Base-by-base conservation (phyloP, 768 basidiomycete genomes). In the Lyophyllum atratum region DNA sequence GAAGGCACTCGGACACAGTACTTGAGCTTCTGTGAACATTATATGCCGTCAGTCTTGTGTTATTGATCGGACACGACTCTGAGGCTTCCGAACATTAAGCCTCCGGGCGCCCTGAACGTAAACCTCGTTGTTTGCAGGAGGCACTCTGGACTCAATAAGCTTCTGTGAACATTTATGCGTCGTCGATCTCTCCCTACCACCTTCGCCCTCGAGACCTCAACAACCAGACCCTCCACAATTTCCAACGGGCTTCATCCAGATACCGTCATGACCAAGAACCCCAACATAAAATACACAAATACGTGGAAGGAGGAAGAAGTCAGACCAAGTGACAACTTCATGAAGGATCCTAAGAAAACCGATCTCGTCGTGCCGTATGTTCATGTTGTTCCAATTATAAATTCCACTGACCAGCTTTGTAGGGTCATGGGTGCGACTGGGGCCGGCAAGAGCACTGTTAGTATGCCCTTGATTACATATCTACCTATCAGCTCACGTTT, bases 391-490 rank as follows among this genome's bases (percentile, higher is more conserved):
- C 21, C 1, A 14, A 26, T 17, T 29, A 4, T 31, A 42, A 7
- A 3, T 29, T 50, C 8, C 4, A n/a, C 39, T 40, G 4, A 40
- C 39, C 15, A 40, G 5, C n/a, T 19, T 40, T 19, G n/a, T 43
- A 63, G 61, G 12, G 29, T 62, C 46, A 59, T 62, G 60, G 60
- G 60, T 21, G 49, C 54, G 4, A 60, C 62, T 7, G 65, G 63
- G 2, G 62, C 59, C 21, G 65, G 65, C 4, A 66, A 66, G 43
- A 66, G 65, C 46, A 64, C 65, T 15, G 65, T 64, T 11, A 24
- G 43, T 11, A 25, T 25, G 21, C 24, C 24, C 12, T 44, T 8
- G 14, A 24, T 9, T 21, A 22, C 40, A 22, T 7, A 7, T 42
- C 40, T 19, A 42, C 5, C 21, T 4, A 42, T 25, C 43, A 11